A percentile compares a stretch with the other conserved stretches of the same genome.
These are phyloP conservation scores for Herpetospermum pedunculosum DNA, from an alignment of 306 rosid species.

Conservation along the genomic window DNA sequence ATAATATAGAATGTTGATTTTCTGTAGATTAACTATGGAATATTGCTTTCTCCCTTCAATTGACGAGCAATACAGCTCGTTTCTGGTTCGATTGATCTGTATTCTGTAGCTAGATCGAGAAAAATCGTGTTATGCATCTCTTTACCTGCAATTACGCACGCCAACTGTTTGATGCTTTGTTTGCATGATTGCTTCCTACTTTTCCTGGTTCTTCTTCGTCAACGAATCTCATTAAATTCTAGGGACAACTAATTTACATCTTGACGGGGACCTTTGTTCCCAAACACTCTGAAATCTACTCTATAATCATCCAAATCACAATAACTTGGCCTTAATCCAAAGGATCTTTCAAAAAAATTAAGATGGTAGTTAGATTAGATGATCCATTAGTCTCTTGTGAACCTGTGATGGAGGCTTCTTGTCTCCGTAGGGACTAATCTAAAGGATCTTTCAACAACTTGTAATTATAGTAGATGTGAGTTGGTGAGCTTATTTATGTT, in stretches of 20 bases:
- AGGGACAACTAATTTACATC: background rate
- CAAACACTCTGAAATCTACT: background rate
- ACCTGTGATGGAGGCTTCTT: background rate
- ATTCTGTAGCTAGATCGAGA: background rate
- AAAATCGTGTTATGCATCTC: background rate
- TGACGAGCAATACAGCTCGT: background rate
- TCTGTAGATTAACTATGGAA: background rate
- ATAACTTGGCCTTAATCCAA: background rate
- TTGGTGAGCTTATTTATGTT: conserved; percentile 14
- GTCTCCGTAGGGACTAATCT: background rate
- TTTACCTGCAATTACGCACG: background rate
- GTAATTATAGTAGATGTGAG: background rate
- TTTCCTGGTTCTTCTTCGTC: background rate
- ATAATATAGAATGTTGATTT: background rate
- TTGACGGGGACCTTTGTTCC: background rate
- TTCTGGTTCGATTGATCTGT: conserved; percentile 6
- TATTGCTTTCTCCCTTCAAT: background rate
- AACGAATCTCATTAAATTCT: background rate
- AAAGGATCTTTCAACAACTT: too few species aligned
- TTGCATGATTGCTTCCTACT: background rate
- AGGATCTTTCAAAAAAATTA: background rate
- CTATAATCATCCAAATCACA: background rate
- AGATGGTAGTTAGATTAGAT: background rate
- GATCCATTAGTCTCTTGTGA: background rate
- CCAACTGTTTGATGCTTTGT: conserved; percentile 1